phyloP scores from a whole-genome alignment of 2,329 filamentous ascomycete species.

The Claviceps fusiformis region DNA sequence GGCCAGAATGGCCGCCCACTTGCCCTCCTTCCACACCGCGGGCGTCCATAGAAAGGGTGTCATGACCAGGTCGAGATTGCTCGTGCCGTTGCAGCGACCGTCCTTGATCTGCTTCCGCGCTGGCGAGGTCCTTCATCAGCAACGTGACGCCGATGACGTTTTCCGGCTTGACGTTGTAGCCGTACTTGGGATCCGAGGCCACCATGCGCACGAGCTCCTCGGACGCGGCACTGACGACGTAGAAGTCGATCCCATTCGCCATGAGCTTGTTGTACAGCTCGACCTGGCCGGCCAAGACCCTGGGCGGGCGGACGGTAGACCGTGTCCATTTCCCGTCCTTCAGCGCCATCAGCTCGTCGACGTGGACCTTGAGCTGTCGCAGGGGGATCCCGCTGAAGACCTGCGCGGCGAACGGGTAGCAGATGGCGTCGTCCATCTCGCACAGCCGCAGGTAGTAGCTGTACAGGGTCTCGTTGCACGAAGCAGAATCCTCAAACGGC shows the following conservation, averaged over 20 bases:
- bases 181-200: slow-evolving; percentile 29
- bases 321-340: slow-evolving; percentile 18
- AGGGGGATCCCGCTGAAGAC: slow-evolving; percentile 28
- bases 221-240: slow-evolving; percentile 27
- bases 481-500: slow-evolving; percentile 26
- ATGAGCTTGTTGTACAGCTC: slow-evolving; percentile 30
- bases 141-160: slow-evolving; percentile 30
- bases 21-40: slow-evolving; percentile 29
- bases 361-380: slow-evolving; percentile 30
- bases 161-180: slow-evolving; percentile 29
- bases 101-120: slow-evolving; percentile 26
- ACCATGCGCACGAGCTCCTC: slow-evolving; percentile 33
- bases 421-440: slow-evolving; percentile 25
- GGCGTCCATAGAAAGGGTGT: slow-evolving; percentile 29
- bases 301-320: slow-evolving; percentile 20
- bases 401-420: slow-evolving; percentile 30
- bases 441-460: slow-evolving; percentile 32
- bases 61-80: slow-evolving; percentile 25
- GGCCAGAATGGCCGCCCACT: slow-evolving; percentile 28
- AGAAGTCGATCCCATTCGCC: slow-evolving; percentile 29
- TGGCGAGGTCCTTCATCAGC: slow-evolving; percentile 19
- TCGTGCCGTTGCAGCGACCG: slow-evolving; percentile 20
- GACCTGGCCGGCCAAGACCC: slow-evolving; percentile 24
- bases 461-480: slow-evolving; percentile 27
- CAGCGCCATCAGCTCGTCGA: slow-evolving; percentile 32